Base-by-base conservation (phyloP, 257 asterid species). In the Solanum pennellii region DNA sequence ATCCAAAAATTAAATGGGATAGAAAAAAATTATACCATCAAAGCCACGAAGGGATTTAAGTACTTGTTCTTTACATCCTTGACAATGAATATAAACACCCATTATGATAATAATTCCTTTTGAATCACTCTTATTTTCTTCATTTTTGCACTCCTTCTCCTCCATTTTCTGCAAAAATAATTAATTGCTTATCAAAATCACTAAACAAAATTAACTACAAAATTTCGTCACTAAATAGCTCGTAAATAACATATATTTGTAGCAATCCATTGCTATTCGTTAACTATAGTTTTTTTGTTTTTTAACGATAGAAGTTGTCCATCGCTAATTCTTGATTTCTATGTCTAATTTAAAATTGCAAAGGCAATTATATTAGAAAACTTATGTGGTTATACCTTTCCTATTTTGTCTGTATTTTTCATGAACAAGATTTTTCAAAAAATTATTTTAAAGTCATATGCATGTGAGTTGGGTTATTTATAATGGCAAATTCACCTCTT, bases 61-160 rank as follows among this genome's bases (percentile, higher is more conserved):
- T 16, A 93, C 92, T 77, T 89, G 87, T 73, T 90, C 83, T 74
- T 66, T 92, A 83, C 95, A 94, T 15, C 94, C 97, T 74, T 91
- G 90, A 82, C 97, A 93, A n/a, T 92, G 94, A 73, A 94, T 92
- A 86, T 88, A 86, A 90, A 91, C 92, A 15, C 94, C 92, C 90
- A 94, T 85, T 25, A 94, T 59, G 27, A 94, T 93, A 1, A 45
- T 23, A 56, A 86, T 84, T 2, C 86, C 73, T 59, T 79, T 79
- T 45, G 84, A 3, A 25, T 79, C 45, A 45, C 45, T 79, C 41
- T 45, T 47, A 25, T 79, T 45, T 45, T 44, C 66, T 79, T 79
- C 84, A 45, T 27, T 45, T 79, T 10, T 44, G 66, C 41, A 4
- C 66, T 79, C n/a, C 41, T 41, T n/a, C 49, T 75, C 83, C 29